A percentile compares a stretch with the other conserved stretches of the same genome.
phyloP scores from a whole-genome alignment of 306 rosid genomes.

The Lotus japonicus region DNA sequence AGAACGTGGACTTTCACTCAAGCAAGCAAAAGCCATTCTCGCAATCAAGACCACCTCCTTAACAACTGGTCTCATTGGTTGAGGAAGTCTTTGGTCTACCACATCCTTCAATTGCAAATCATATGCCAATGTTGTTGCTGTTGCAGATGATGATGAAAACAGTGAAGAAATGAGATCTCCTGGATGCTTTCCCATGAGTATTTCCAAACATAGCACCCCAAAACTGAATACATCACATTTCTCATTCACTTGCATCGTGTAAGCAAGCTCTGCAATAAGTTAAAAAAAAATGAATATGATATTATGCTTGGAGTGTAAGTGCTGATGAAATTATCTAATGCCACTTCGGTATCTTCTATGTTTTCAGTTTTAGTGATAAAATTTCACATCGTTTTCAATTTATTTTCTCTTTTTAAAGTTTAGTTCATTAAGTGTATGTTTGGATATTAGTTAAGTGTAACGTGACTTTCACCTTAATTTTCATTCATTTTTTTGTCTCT shows the following conservation, averaged over 20 bases:
- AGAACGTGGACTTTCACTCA: constrained; percentile 15
- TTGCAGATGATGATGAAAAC: neutral
- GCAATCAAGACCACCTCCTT: constrained; percentile 20
- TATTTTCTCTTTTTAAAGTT: no score
- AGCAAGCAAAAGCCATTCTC: constrained; percentile 20
- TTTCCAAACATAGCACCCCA: constrained; percentile 23
- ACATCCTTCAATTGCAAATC: constrained; percentile 18
- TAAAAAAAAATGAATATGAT: neutral
- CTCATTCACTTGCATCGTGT: constrained; percentile 17
- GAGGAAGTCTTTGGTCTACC: constrained; percentile 15
- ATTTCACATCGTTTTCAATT: no score
- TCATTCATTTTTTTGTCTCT: no score
- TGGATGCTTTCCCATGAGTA: constrained; percentile 23
- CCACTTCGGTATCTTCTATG: no score
- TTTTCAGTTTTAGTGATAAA: no score
- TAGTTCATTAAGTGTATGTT: no score
- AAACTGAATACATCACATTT: constrained; percentile 22
- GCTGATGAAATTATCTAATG: no score
- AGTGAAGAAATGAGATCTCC: constrained; percentile 13
- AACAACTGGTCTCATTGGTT: constrained; percentile 9
- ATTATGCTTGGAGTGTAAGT: neutral
- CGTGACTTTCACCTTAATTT: no score
- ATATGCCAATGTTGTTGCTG: neutral
- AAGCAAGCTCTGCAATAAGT: constrained; percentile 16
- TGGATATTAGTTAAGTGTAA: no score